phyloP scores from a whole-genome alignment of 2,329 filamentous ascomycete genomes.

The Beauveria brongniartii region DNA sequence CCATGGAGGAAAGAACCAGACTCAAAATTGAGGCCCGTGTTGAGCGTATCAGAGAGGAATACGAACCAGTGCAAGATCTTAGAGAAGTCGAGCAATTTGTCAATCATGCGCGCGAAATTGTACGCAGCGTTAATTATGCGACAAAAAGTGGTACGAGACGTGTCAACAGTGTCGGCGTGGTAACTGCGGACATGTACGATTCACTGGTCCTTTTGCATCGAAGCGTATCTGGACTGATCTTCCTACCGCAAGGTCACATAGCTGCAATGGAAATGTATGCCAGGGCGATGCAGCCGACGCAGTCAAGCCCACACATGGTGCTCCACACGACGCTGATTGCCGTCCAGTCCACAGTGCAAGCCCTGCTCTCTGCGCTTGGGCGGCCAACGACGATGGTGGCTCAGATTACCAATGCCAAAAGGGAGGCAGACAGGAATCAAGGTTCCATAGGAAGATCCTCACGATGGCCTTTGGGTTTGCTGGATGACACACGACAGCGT shows the following conservation, averaged over 20 bases:
- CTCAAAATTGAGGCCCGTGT: slow-evolving; percentile 76
- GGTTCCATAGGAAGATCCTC: slow-evolving; percentile 66
- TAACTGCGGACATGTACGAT: slow-evolving; percentile 57
- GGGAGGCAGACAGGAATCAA: slow-evolving; percentile 69
- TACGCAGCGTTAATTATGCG: slow-evolving; percentile 74
- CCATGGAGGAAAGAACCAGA: slow-evolving; percentile 81
- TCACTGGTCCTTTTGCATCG: slow-evolving; percentile 49
- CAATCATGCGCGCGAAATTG: slow-evolving; percentile 80
- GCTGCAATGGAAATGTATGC: slow-evolving; percentile 67
- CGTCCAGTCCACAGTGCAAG: slow-evolving; percentile 75
- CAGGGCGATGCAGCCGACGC: slow-evolving; percentile 53
- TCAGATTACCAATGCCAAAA: slow-evolving; percentile 65
- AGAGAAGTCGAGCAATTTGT: slow-evolving; percentile 90
- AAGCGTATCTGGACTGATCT: slow-evolving; percentile 48
- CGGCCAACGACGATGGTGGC: slow-evolving; percentile 71
- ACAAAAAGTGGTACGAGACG: slow-evolving; percentile 76
- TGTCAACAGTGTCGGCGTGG: slow-evolving; percentile 64
- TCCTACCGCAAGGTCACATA: slow-evolving; percentile 60
- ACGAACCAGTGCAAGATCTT: slow-evolving; percentile 73
- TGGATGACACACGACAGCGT: slow-evolving; percentile 81
- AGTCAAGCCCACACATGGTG: slow-evolving; percentile 62
- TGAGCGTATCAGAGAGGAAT: slow-evolving; percentile 84
- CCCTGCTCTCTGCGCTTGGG: slow-evolving; percentile 70
- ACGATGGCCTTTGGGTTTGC: slow-evolving; percentile 69
- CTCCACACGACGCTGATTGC: slow-evolving; percentile 73